phyloP scores from a whole-genome alignment of 345 rosid species.

The Gossypium ekmanianum region DNA sequence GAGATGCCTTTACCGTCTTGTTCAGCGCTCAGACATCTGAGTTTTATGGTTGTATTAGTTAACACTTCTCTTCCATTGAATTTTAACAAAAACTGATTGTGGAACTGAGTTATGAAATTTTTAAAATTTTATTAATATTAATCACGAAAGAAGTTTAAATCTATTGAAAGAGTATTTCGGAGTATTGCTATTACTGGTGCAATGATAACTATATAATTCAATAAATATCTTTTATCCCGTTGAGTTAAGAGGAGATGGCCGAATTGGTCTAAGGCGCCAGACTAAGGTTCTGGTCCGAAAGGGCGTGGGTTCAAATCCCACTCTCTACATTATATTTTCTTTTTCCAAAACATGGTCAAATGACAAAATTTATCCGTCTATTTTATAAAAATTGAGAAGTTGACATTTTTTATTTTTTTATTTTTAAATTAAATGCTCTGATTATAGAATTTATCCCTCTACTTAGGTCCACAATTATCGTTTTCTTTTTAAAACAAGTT shows the following conservation, averaged over 20 bases:
- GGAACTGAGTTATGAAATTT: neutral
- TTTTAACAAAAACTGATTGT: neutral
- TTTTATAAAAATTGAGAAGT: no score
- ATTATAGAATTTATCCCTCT: no score
- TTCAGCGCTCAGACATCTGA: neutral
- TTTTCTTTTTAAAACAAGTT: no score
- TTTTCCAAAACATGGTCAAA: no score
- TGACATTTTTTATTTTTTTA: no score
- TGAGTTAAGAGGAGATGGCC: slow-evolving; percentile 38
- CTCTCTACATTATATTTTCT: slow-evolving; percentile 30
- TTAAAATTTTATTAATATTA: neutral
- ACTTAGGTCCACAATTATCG: no score
- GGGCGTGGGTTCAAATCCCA: slow-evolving; percentile 83
- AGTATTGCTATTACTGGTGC: no score
- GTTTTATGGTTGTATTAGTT: neutral
- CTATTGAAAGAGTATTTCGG: no score
- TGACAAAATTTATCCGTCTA: no score
- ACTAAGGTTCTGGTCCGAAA: slow-evolving; percentile 71
- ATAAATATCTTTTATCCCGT: accelerated
- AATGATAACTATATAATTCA: no score
- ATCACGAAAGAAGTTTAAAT: no score
- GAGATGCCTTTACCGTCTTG: neutral
- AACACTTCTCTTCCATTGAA: neutral
- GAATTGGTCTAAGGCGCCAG: slow-evolving; percentile 80
- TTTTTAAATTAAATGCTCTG: no score